Base-by-base conservation (phyloP, 257 asterid genomes). In the Forsythia suspensa region DNA sequence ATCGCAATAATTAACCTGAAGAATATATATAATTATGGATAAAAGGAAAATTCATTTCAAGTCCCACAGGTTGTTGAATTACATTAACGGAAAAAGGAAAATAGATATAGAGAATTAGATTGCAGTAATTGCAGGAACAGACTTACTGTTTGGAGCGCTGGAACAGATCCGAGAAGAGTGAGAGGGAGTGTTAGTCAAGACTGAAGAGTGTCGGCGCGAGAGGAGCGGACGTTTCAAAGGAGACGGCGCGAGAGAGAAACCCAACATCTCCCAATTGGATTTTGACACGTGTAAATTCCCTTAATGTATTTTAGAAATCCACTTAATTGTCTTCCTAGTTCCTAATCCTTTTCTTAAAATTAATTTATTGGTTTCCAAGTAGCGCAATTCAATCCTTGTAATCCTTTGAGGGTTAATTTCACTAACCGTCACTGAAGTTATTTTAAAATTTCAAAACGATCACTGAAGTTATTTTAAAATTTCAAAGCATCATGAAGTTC, bases 151-250 rank as follows among this genome's bases (percentile, higher is more conserved):
- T 42, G 71, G 73, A 79, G 84, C 80, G 71, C 11, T 20, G 75
- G 76, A 57, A 78, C 87, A 88, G 92, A 90, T 88, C 91, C 89
- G 86, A 65, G 59, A 51, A 51, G 59, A 51, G n/a, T 29, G 10
- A 4, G 5, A 2, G 3, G 59, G 3, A 1, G 15, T 8, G 10
- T 51, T 1, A 51, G 81, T 80, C 46, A 39, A 41, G 77, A 37
- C 78, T 79, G 88, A 81, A 87, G 88, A 29, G 91, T 76, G 88
- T 77, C 89, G 88, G 91, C 89, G 91, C 91, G 84, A 87, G 87
- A 80, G 86, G 42, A 37, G 71, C 39, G 75, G 43, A 77, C 87
- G 87, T 85, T 87, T 85, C 59, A 84, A 87, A 87, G 70, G 67
- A 74, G 80, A 79, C 88, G 78, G 84, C 89, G 87, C 59, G n/a